Percentiles rank a stretch among this genome's conserved stretches.
Conservation (phyloP, 306 rosid species). For the Dryas alaskensis region DNA sequence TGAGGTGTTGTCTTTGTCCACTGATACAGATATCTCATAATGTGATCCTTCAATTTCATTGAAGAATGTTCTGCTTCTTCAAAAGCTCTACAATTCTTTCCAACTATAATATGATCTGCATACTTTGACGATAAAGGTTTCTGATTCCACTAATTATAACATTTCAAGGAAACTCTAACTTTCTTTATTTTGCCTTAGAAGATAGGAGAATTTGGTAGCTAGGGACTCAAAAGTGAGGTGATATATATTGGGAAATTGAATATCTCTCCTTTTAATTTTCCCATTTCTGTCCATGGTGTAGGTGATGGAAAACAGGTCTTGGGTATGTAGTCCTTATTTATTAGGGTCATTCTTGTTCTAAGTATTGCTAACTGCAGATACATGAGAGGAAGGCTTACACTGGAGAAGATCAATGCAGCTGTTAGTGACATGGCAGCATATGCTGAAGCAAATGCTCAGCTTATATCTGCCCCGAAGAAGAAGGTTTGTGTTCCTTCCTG, state of each 20-base stretch:
- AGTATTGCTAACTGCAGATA: constrained; percentile 47
- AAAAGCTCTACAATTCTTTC: background rate
- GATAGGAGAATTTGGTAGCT: constrained; percentile 1
- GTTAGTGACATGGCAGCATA: constrained; percentile 74
- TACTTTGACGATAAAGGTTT: background rate
- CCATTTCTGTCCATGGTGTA: background rate
- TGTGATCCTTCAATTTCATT: background rate
- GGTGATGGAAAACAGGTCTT: background rate
- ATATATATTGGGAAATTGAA: background rate
- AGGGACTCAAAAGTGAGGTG: background rate
- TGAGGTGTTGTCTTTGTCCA: background rate
- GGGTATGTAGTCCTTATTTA: background rate
- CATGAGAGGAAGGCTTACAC: constrained; percentile 95
- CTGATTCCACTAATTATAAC: background rate
- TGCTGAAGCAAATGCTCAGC: constrained; percentile 81
- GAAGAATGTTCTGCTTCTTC: background rate
- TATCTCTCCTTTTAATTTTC: constrained; percentile 2
- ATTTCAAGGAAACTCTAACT: background rate
- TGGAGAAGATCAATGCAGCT: constrained; percentile 87
- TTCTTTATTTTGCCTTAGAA: background rate
- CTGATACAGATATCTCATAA: background rate
- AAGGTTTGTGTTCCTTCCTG: constrained; percentile 45
- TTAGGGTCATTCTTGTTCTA: background rate
- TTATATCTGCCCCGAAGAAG: constrained; percentile 72
- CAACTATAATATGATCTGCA: background rate